Evolutionary conservation across 1,139 yeast species (phyloP).

Genomic region (Hyphopichia wangnamkhiaoensis): DNA sequence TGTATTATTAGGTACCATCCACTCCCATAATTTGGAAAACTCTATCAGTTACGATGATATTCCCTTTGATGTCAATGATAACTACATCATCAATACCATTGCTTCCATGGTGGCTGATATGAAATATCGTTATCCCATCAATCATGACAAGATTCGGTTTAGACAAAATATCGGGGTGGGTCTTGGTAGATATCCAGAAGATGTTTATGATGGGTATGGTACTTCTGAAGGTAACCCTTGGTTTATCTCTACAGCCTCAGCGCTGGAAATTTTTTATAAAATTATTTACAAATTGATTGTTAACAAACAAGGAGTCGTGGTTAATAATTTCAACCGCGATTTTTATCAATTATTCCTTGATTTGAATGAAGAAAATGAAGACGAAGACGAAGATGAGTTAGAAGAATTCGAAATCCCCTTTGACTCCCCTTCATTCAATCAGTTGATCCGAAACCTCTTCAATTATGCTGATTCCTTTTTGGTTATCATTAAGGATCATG

Average conservation of each 20-base stretch:
- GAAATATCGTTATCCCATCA: slow-evolving; percentile 75
- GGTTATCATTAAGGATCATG: slow-evolving; percentile 70
- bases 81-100: slow-evolving; percentile 58
- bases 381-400: slow-evolving; percentile 28
- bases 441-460: slow-evolving; percentile 48
- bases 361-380: slow-evolving; percentile 16
- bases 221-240: slow-evolving; percentile 88
- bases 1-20: slow-evolving; percentile 64
- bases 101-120: slow-evolving; percentile 62
- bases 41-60: slow-evolving; percentile 30
- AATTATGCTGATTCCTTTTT: slow-evolving; percentile 75
- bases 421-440: slow-evolving; percentile 47
- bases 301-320: slow-evolving; percentile 24
- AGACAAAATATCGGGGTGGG: slow-evolving; percentile 58
- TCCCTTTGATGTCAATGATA: slow-evolving; percentile 62
- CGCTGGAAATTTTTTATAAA: slow-evolving; percentile 60
- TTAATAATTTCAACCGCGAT: slow-evolving; percentile 25
- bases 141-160: slow-evolving; percentile 46
- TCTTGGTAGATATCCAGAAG: slow-evolving; percentile 93
- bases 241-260: slow-evolving; percentile 86
- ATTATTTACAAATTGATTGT: slow-evolving; percentile 27
- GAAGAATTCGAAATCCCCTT: slow-evolving; percentile 28
- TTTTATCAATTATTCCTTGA: slow-evolving; percentile 34
- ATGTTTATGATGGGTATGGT: slow-evolving; percentile 79
- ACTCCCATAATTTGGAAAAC: slow-evolving; percentile 57